Evolutionary conservation across 768 basidiomycete genomes (phyloP).

Genomic region (Kondoa subrosea): DNA sequence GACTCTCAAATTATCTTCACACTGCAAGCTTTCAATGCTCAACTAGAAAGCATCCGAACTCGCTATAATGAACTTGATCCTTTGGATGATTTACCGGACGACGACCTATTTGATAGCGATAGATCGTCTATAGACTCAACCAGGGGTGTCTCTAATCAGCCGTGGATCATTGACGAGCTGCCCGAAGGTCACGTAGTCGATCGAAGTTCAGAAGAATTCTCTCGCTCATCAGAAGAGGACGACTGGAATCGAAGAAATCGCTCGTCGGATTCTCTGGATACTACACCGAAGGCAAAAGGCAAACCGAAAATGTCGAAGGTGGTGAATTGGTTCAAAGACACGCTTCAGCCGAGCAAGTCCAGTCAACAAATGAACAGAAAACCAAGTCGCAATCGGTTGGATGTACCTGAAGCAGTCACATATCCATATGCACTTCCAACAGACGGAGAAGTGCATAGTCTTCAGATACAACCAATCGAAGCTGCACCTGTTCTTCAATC

Average conservation of each 20-base stretch:
- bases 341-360: conserved; percentile 19
- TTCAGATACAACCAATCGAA: background rate
- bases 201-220: background rate
- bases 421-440: background rate
- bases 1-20: conserved; percentile 28
- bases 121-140: conserved; percentile 28
- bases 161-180: conserved; percentile 23
- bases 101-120: conserved; percentile 21
- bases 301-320: conserved; percentile 14
- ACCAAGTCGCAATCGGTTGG: background rate
- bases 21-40: conserved; percentile 32
- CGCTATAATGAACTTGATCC: conserved; percentile 35
- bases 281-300: background rate
- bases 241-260: background rate
- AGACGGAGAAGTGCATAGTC: background rate
- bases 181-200: conserved; percentile 10
- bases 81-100: conserved; percentile 19
- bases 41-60: conserved; percentile 34
- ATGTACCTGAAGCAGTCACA: background rate
- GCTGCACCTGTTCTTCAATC: background rate
- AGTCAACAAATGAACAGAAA: background rate
- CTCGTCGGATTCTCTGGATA: background rate
- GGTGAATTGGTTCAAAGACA: conserved; percentile 24
- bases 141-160: conserved; percentile 26
- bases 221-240: conserved; percentile 21